Percentiles rank a stretch among this genome's conserved stretches.
phyloP scores from a whole-genome alignment of 805 yeast species.

The Yarrowia keelungensis region DNA sequence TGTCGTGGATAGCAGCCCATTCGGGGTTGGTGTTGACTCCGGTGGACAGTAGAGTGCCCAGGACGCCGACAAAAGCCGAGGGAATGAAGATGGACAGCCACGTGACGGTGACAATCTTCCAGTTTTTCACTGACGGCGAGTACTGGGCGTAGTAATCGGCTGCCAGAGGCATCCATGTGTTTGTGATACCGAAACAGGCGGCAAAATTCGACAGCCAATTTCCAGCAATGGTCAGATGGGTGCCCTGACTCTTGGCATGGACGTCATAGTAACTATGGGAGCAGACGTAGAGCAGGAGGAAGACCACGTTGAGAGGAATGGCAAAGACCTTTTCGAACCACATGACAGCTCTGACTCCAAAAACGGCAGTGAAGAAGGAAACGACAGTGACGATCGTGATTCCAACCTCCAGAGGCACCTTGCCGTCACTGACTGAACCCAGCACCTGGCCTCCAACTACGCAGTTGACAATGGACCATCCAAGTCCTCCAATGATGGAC shows the following conservation, averaged over 20 bases:
- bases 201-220: constrained; percentile 75
- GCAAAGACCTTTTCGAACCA: constrained; percentile 72
- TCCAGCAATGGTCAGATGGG: constrained; percentile 61
- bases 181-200: constrained; percentile 75
- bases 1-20: constrained; percentile 64
- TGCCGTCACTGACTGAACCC: constrained; percentile 66
- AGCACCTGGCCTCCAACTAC: constrained; percentile 89
- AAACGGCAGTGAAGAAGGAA: constrained; percentile 71
- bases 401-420: constrained; percentile 75
- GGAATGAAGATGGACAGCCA: constrained; percentile 73
- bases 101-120: constrained; percentile 64
- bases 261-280: constrained; percentile 50
- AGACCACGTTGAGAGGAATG: constrained; percentile 71
- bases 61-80: constrained; percentile 74
- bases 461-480: constrained; percentile 94
- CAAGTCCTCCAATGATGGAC: constrained; percentile 76
- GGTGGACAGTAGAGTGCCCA: constrained; percentile 74
- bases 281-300: constrained; percentile 68
- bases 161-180: constrained; percentile 90
- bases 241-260: constrained; percentile 51
- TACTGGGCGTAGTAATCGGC: constrained; percentile 83
- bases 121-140: constrained; percentile 71
- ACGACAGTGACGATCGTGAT: constrained; percentile 71
- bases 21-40: constrained; percentile 64
- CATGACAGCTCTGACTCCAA: constrained; percentile 77